Conservation (phyloP, 148 eudicot genomes). For the Selenicereus undatus region DNA sequence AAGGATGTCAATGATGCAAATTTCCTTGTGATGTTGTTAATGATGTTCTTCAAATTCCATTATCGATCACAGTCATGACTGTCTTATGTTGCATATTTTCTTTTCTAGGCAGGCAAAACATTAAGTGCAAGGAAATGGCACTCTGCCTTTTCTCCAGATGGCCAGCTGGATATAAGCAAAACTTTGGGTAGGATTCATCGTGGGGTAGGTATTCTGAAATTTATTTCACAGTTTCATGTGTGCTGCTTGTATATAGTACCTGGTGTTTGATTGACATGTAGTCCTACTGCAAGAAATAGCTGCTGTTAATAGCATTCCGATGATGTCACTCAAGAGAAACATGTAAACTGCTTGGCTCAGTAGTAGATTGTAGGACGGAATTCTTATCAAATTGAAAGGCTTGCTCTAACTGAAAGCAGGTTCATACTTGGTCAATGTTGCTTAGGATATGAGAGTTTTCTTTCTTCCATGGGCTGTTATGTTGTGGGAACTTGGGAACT, state of each 20-base stretch:
- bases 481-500: not conserved
- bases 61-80: not conserved
- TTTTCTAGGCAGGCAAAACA: constrained; percentile 74
- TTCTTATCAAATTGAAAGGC: not conserved
- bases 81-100: not conserved
- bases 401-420: not conserved
- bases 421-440: not conserved
- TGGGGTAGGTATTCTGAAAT: constrained; percentile 55
- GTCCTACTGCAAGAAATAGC: not conserved
- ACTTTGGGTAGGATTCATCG: constrained; percentile 79
- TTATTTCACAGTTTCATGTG: not conserved
- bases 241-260: not conserved
- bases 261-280: not conserved
- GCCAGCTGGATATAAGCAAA: constrained; percentile 85
- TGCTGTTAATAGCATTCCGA: not conserved
- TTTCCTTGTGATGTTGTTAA: not conserved
- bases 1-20: not conserved
- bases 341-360: not conserved
- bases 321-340: no score
- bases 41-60: not conserved
- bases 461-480: not conserved
- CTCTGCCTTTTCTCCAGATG: constrained; percentile 80
- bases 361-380: not conserved
- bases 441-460: not conserved
- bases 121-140: constrained; percentile 89